Percentiles rank a stretch among this genome's conserved stretches.
Evolutionary conservation across 2,329 filamentous ascomycete genomes (phyloP).

Genomic region (Talaromyces sp.): DNA sequence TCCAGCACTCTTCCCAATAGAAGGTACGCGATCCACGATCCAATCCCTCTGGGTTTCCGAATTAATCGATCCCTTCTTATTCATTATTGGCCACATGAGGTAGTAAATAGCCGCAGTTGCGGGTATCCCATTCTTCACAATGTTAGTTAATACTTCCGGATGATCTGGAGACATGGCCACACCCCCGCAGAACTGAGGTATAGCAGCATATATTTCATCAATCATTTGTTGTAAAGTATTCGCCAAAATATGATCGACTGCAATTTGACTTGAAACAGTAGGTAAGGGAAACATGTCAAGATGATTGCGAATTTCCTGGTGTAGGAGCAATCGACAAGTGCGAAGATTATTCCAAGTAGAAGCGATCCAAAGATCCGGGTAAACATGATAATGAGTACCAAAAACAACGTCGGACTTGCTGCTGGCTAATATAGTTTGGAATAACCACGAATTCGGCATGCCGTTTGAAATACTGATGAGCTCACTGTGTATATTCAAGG

Average conservation of each 20-base stretch:
- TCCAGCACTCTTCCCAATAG: slow-evolving; percentile 10
- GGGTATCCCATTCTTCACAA: slow-evolving; percentile 4
- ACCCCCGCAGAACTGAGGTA: slow-evolving; percentile 4
- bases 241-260: not conserved
- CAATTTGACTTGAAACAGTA: not conserved
- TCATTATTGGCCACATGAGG: slow-evolving; percentile 12
- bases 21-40: slow-evolving; percentile 10
- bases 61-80: slow-evolving; percentile 1
- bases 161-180: not conserved
- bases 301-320: slow-evolving; percentile 9
- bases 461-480: not conserved
- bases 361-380: slow-evolving; percentile 13
- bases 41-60: slow-evolving; percentile 7
- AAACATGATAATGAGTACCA: slow-evolving; percentile 6
- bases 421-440: not conserved
- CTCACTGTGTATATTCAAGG: not conserved
- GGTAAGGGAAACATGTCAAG: not conserved
- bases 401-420: not conserved
- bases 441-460: slow-evolving; percentile 4
- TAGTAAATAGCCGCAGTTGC: slow-evolving; percentile 10
- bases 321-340: slow-evolving; percentile 11
- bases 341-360: slow-evolving; percentile 13
- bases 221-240: not conserved
- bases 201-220: slow-evolving; percentile 3
- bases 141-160: not conserved